phyloP scores from a whole-genome alignment of 768 basidiomycete species.

The Trametes gibbosa region DNA sequence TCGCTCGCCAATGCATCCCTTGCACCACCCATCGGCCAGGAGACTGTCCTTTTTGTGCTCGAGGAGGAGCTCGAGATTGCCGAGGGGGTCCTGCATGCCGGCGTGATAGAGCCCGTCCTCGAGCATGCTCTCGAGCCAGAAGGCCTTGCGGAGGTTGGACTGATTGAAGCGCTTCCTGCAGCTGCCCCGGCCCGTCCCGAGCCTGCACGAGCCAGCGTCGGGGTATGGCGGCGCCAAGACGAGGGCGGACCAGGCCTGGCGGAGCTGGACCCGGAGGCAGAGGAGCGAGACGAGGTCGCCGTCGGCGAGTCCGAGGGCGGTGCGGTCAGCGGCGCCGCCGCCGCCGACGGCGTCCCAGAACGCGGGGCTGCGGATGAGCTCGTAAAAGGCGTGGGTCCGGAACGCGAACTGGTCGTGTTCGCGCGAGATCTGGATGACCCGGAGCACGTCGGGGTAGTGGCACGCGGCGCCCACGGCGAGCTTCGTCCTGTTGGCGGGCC shows the following conservation, averaged over 20 bases:
- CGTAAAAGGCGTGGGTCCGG: conserved; percentile 39
- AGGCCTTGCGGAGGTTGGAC: not conserved
- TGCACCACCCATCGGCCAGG: not conserved
- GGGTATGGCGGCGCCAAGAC: not conserved
- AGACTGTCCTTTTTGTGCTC: not conserved
- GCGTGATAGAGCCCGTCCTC: conserved; percentile 27
- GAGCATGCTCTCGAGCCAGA: conserved; percentile 19
- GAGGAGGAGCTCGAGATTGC: conserved; percentile 31
- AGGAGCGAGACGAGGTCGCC: conserved; percentile 22
- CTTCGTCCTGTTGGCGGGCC: conserved; percentile 18
- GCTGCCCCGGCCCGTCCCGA: not conserved
- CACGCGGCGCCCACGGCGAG: conserved; percentile 5
- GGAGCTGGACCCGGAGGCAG: conserved; percentile 22
- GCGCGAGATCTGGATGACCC: conserved; percentile 32
- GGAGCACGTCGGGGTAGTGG: conserved; percentile 20
- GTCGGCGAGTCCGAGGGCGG: not conserved
- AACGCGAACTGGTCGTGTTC: conserved; percentile 28
- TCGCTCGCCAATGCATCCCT: conserved; percentile 8
- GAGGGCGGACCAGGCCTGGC: conserved; percentile 19
- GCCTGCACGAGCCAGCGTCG: not conserved
- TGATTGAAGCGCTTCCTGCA: conserved; percentile 13
- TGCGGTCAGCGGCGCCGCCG: not conserved
- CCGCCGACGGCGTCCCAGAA: conserved; percentile 25
- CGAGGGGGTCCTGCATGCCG: conserved; percentile 34
- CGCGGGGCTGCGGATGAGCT: conserved; percentile 32